Evolutionary conservation across 768 basidiomycete species (phyloP), one percentile per base, ranked within the genome.

Genomic region (Cystobasidium onofrii): DNA sequence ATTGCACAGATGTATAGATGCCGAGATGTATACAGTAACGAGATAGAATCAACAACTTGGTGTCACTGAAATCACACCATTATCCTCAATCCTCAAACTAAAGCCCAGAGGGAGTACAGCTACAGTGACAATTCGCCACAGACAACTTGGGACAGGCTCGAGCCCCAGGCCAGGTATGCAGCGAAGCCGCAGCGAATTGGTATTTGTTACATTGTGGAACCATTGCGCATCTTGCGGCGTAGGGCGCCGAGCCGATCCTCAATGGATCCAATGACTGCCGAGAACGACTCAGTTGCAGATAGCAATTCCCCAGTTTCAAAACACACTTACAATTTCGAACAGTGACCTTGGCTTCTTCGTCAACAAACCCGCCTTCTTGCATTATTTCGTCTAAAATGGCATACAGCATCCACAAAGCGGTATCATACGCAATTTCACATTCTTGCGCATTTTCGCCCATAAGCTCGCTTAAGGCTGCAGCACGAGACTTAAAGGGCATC

Each of bases 381-480:
- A 82, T 79, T 15, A 79, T 78, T 29, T 95, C 90, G 79, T 98
- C 96, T 80, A 93, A 89, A 9, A 98, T 84, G 0, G 92, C 90
- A 76, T 93, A 91, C 34, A 98, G 84, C 80, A 93, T 90, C 92
- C 92, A 96, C 9, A 98, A 81, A 0, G 92, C 91, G 78, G 92
- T 92, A 78, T 97, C 94, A 81, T 98, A 99, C 43, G 95, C 84
- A 80, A 89, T 90, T 83, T 96, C 92, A 80, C 92, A 94, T 79
- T 91, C 89, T 76, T 89, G 86, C 0, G 90, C 88, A 33, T 86
- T 86, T 54, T 84, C 84, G 44, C 92, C 91, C 13, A 90, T 83
- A 0, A 97, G 85, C 79, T 98, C 95, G 78, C 92, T 92, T 57
- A 89, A 85, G 0, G 95, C 94, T 44, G 94, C 94, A 0, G 88